A percentile compares a stretch with the other conserved stretches of the same genome.
Conservation (phyloP, 345 rosid genomes). For the Balakata baccata region DNA sequence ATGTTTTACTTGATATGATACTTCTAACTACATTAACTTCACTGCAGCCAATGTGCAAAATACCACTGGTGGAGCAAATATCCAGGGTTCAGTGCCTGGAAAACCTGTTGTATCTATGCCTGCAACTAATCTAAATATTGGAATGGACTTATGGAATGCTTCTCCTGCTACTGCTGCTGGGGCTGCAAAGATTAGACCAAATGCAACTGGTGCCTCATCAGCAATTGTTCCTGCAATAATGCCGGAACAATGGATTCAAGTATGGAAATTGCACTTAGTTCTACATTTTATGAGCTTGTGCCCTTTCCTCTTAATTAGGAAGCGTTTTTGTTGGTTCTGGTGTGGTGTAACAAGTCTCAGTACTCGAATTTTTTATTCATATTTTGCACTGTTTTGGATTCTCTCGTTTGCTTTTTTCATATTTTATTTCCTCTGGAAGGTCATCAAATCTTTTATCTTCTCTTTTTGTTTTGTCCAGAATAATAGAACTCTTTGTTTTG, state of each 20-base stretch:
- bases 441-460: background rate
- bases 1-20: slow-evolving; percentile 3
- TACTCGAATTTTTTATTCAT: background rate
- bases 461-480: no score
- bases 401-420: background rate
- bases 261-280: slow-evolving; percentile 28
- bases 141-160: slow-evolving; percentile 84
- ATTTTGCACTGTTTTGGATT: background rate
- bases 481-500: background rate
- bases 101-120: slow-evolving; percentile 59
- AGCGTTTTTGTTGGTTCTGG: background rate
- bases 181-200: slow-evolving; percentile 54
- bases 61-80: slow-evolving; percentile 39
- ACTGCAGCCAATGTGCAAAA: slow-evolving; percentile 62
- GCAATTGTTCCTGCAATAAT: slow-evolving; percentile 40
- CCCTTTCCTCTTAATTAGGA: background rate
- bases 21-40: slow-evolving; percentile 21
- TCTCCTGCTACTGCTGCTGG: slow-evolving; percentile 53
- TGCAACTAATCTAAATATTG: slow-evolving; percentile 76
- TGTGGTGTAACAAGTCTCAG: background rate
- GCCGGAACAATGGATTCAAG: slow-evolving; percentile 67
- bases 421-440: background rate
- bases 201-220: slow-evolving; percentile 39
- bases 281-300: background rate
- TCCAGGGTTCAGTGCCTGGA: slow-evolving; percentile 52